Base-by-base conservation (phyloP, 73 alveolate species). In the Paramecium sexaurelia region DNA sequence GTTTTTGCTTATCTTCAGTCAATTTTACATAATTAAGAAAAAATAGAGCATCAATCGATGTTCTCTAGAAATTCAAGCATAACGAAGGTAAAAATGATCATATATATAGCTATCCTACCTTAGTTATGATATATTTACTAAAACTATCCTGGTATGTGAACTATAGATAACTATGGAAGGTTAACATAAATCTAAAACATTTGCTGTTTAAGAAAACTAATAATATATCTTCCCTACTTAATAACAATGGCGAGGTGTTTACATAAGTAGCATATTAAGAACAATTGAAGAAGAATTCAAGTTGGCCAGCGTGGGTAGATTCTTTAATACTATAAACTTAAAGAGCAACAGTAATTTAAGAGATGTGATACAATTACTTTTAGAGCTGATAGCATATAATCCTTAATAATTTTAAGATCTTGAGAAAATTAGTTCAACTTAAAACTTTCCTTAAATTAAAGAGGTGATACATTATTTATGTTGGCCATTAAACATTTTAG, bases 241-340 rank as follows among this genome's bases (percentile, higher is more conserved):
- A 11, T 22, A 33, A n/a, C 56, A 73, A 17, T 73, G 87, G 87
- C 66, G 35, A 73, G 87, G 87, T n/a, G 87, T 36, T 11, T 73
- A 73, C 29, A 73, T 73, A 73, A 73, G 66, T 36, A 22, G 37
- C 11, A 39, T 73, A 20, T 17, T 73, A 15, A 73, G 57, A 39
- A 24, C 87, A 73, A 39, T 39, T 24, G 56, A 73, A n/a, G 33
- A 27, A 15, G 56, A 73, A 20, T 35, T 73, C 11, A 36, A 73
- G 55, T 11, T 73, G 15, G 36, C 87, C 13, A 73, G 32, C 43
- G 87, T 36, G 5, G 55, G 87, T 36, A 73, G 43, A 73, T 27
- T 73, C 56, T 36, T 73, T 20, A 73, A 73, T 39, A 22, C 15
- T 51, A 51, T 51, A 17, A 51, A 51, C 67, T 51, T 51, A 51